Percentiles rank a stretch among this genome's conserved stretches.
Evolutionary conservation across 2,329 filamentous ascomycete genomes (phyloP).

Genomic region (Pseudogymnoascus sp.): DNA sequence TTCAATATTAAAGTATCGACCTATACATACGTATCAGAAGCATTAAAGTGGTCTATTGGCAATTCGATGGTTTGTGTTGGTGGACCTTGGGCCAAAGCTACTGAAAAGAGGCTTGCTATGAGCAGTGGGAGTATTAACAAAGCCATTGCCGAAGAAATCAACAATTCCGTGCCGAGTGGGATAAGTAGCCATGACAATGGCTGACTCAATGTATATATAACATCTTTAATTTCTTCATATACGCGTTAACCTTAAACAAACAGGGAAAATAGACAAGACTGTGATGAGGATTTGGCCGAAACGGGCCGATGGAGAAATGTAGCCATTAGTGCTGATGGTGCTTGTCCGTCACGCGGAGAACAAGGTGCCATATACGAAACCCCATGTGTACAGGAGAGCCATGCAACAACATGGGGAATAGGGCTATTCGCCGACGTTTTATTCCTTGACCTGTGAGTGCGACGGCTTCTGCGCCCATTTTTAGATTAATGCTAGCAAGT

Average conservation of each 20-base stretch:
- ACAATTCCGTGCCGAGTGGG: background rate
- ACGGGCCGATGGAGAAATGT: background rate
- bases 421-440: background rate
- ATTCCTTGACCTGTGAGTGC: background rate
- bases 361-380: background rate
- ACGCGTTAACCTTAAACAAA: background rate
- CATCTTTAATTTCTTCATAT: background rate
- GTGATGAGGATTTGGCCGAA: background rate
- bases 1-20: background rate
- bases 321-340: background rate
- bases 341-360: background rate
- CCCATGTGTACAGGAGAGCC: background rate
- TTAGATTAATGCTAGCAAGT: background rate
- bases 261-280: background rate
- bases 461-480: background rate
- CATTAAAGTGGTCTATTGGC: background rate
- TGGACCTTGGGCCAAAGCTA: background rate
- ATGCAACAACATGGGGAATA: background rate
- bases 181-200: background rate
- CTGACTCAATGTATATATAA: background rate
- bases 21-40: background rate
- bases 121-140: background rate
- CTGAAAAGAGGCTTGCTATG: background rate
- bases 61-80: background rate
- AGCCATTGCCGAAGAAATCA: background rate